Evolutionary conservation across 768 basidiomycete genomes (phyloP), one percentile per base, ranked within the genome.

Genomic region (Agaricus subrufescens): DNA sequence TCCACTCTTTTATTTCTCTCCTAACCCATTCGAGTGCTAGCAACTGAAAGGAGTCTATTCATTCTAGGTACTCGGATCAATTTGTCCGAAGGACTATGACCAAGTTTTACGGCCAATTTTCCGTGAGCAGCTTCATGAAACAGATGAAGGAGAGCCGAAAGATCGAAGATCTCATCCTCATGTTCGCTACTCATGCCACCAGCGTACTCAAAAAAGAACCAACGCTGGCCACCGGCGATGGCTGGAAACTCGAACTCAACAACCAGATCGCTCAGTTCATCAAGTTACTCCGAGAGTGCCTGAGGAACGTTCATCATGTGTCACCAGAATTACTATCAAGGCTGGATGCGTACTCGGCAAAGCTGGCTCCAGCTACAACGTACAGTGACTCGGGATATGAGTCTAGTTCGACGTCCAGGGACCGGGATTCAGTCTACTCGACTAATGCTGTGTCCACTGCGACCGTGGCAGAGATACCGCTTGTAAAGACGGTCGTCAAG

Each of bases 91-190:
- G 92, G 54, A 93, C 91, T 1, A 89, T 96, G 79, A 95, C 87
- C 54, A 87, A 89, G 34, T 98, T 98, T 70, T 98, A 94, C 67
- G 88, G 87, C 11, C 91, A 93, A 59, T 92, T 91, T 69, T 85
- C 87, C 69, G 85, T 90, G 56, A 89, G 92, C 27, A 79, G 77
- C 39, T 96, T 97, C 75, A 85, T 89, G 56, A 81, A 84, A 37
- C 90, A 94, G 63, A 89, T 98, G 84, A 92, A 93, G 71, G 95
- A 98, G 69, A 95, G 92, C 68, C 82, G 97, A 46, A 97, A 96
- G 74, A 91, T 98, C 39, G 97, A 99, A 72, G 94, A 98, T 60
- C 86, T 99, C 53, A 96, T 99, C 57, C 78, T 99, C 50, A 90
- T 91, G 80, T 98, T 98, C 65, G 95, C 95, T 10, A 91, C 94